Evolutionary conservation across 139 green algal species (phyloP).

Genomic region (Diplosphaera chodatii): DNA sequence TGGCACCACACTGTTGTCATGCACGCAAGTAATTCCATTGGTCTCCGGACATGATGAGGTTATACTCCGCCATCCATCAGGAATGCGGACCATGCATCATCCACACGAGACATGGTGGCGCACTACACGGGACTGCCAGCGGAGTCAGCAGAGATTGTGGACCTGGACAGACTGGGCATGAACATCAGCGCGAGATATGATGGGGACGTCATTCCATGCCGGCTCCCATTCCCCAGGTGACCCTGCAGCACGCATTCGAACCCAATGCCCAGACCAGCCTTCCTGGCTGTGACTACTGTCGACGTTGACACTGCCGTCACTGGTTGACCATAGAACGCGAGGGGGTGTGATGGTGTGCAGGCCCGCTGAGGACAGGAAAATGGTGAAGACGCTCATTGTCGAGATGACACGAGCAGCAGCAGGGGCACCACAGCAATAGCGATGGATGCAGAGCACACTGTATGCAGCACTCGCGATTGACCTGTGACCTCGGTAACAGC

Average conservation of each 20-base stretch:
- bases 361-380: conserved; percentile 49
- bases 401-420: conserved; percentile 54
- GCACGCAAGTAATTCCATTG: not conserved
- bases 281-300: not conserved
- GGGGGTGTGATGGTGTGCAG: not conserved
- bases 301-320: no score
- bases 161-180: conserved; percentile 68
- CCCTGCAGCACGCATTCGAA: no score
- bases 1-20: not conserved
- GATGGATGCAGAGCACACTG: not conserved
- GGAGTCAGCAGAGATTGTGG: conserved; percentile 43
- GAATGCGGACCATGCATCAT: conserved; percentile 33
- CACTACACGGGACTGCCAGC: conserved; percentile 52
- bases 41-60: no score
- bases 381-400: conserved; percentile 65
- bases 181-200: conserved; percentile 31
- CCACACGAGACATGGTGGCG: conserved; percentile 54
- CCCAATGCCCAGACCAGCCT: no score
- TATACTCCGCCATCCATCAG: no score
- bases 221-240: conserved; percentile 45
- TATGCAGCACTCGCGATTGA: no score
- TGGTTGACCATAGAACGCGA: no score
- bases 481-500: no score
- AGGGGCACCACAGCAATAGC: not conserved
- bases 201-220: conserved; percentile 35